Conservation (phyloP, 2,329 filamentous ascomycete species). For the Gaeumannomyces sp. region DNA sequence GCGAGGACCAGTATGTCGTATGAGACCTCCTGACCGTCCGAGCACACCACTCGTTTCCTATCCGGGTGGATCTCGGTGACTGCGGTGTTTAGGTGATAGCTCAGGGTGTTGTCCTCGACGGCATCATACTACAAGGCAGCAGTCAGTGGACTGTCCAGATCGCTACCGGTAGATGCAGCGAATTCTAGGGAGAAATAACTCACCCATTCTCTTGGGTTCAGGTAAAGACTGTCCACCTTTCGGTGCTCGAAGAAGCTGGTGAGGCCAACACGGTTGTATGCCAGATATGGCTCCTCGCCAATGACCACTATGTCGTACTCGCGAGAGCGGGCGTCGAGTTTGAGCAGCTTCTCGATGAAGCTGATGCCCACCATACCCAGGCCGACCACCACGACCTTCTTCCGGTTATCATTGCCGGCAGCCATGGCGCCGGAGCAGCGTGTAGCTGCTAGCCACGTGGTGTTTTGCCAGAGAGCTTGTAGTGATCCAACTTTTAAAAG, state of each 20-base stretch:
- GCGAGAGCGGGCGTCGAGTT: conserved; percentile 67
- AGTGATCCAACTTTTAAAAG: background rate
- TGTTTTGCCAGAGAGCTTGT: background rate
- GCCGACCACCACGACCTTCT: conserved; percentile 75
- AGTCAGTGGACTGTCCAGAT: background rate
- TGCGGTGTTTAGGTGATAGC: conserved; percentile 65
- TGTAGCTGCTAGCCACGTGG: background rate
- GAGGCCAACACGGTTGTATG: conserved; percentile 85
- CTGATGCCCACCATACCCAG: conserved; percentile 88
- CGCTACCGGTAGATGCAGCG: too few species aligned
- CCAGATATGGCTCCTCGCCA: conserved; percentile 79
- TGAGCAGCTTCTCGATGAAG: conserved; percentile 86
- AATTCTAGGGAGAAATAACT: conserved; percentile 16
- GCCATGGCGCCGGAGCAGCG: conserved; percentile 28
- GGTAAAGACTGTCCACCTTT: conserved; percentile 77
- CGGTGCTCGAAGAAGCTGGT: conserved; percentile 86
- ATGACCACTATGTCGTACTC: conserved; percentile 81
- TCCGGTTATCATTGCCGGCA: conserved; percentile 33
- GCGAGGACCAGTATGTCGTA: conserved; percentile 82
- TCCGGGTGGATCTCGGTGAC: conserved; percentile 61
- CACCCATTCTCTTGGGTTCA: conserved; percentile 81
- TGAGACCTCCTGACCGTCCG: conserved; percentile 59
- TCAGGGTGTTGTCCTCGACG: conserved; percentile 60
- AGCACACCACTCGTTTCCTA: conserved; percentile 62
- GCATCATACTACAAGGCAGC: conserved; percentile 53